phyloP scores from a whole-genome alignment of 1,284 basidiomycete species.

The Microbotryomycetes sp. region DNA sequence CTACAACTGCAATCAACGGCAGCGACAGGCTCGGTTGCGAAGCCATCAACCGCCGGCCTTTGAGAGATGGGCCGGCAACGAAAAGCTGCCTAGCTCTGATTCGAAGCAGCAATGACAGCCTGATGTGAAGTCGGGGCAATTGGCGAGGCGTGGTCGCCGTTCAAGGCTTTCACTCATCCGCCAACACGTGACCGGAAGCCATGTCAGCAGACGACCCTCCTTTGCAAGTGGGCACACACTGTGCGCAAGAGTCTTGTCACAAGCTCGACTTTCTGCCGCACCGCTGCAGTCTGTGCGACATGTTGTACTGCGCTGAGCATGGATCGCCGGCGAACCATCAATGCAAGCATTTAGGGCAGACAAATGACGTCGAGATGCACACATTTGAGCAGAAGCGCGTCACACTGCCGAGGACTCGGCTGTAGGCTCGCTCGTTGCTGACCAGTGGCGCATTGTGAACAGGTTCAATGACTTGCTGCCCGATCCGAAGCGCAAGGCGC shows the following conservation, averaged over 20 bases:
- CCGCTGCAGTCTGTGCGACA: conserved; percentile 10
- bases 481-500: conserved; percentile 11
- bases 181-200: not conserved
- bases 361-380: not conserved
- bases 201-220: not conserved
- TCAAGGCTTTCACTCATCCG: not conserved
- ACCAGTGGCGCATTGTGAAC: not conserved
- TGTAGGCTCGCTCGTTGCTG: not conserved
- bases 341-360: not conserved
- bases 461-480: conserved; percentile 17
- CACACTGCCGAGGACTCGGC: not conserved
- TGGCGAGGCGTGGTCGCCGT: not conserved
- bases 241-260: conserved; percentile 9
- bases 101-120: not conserved
- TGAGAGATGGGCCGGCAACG: not conserved
- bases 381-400: not conserved
- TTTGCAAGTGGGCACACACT: conserved; percentile 8
- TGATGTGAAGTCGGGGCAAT: not conserved
- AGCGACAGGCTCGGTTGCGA: not conserved
- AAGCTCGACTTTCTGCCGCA: conserved; percentile 22
- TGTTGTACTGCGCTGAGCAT: not conserved
- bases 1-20: conserved; percentile 62
- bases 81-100: too few relatives aligned
- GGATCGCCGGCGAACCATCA: not conserved
- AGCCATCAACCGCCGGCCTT: not conserved